These are phyloP conservation scores for Sechiopsis laciniata DNA, from an alignment of 306 rosid species.

Conservation along the genomic window DNA sequence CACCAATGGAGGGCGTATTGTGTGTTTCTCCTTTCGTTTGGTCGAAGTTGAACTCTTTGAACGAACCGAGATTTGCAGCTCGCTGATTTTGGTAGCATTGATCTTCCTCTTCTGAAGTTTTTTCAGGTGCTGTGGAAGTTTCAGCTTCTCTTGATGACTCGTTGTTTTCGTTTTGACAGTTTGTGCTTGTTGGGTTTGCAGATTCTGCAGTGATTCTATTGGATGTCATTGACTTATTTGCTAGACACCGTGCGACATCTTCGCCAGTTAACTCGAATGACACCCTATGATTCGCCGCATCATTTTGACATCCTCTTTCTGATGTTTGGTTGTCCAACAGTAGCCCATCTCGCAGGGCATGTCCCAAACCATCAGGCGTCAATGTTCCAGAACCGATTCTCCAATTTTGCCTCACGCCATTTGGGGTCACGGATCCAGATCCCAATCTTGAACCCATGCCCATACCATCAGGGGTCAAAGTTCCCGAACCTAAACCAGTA, in stretches of 20 bases:
- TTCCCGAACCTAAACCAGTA: constrained; percentile 63
- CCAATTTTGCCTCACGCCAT: constrained; percentile 21
- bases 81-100: constrained; percentile 56
- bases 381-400: constrained; percentile 38
- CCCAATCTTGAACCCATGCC: constrained; percentile 64
- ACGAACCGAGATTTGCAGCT: constrained; percentile 53
- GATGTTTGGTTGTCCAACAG: constrained; percentile 41
- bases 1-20: constrained; percentile 40
- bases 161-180: constrained; percentile 34
- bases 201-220: constrained; percentile 46
- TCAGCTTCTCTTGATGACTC: constrained; percentile 31
- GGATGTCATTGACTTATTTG: constrained; percentile 49
- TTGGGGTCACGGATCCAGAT: constrained; percentile 51
- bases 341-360: too few species aligned
- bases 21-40: constrained; percentile 56
- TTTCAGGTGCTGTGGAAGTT: constrained; percentile 32
- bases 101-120: constrained; percentile 36
- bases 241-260: constrained; percentile 88
- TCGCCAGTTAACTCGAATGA: constrained; percentile 92
- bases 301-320: constrained; percentile 45
- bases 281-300: constrained; percentile 69
- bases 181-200: constrained; percentile 45
- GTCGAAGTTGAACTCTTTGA: constrained; percentile 85
- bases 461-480: constrained; percentile 74
- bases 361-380: constrained; percentile 53